Evolutionary conservation across 2,329 filamentous ascomycete genomes (phyloP).

Genomic region (Diplodia intermedia): DNA sequence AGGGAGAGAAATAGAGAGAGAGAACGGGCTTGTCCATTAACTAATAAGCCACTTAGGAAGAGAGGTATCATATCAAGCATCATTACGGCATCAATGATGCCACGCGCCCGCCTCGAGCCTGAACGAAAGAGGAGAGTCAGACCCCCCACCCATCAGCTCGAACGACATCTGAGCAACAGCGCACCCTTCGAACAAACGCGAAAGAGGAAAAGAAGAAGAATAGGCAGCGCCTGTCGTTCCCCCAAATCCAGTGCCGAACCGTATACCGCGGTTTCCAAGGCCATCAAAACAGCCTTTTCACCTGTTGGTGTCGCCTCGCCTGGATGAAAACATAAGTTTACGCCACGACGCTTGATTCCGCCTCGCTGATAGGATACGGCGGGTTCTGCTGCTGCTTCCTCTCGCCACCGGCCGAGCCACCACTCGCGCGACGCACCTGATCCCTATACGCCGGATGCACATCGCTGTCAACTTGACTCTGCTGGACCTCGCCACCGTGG

Average conservation of each 20-base stretch:
- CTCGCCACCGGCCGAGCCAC: constrained; percentile 1
- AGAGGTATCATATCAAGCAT: not conserved
- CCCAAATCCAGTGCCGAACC: too few species aligned
- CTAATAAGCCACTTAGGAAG: not conserved
- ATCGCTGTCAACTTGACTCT: constrained; percentile 7
- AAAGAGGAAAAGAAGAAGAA: too few species aligned
- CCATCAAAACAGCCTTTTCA: not conserved
- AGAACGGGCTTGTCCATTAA: not conserved
- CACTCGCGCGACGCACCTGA: constrained; percentile 23
- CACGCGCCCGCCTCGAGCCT: not conserved
- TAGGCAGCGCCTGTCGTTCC: too few species aligned
- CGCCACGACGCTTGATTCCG: not conserved
- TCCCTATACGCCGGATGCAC: constrained; percentile 30
- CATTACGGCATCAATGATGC: not conserved
- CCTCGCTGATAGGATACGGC: constrained; percentile 20
- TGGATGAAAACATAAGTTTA: not conserved
- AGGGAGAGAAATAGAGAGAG: too few species aligned
- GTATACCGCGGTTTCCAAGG: too few species aligned
- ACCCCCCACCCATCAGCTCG: not conserved
- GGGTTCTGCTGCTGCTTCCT: constrained; percentile 9
- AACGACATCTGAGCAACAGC: not conserved
- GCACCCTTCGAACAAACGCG: not conserved
- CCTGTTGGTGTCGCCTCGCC: not conserved
- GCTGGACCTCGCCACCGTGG: constrained; percentile 29
- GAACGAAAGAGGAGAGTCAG: too few species aligned